Evolutionary conservation across 345 rosid genomes (phyloP).

Genomic region (Syzygium aqueum): DNA sequence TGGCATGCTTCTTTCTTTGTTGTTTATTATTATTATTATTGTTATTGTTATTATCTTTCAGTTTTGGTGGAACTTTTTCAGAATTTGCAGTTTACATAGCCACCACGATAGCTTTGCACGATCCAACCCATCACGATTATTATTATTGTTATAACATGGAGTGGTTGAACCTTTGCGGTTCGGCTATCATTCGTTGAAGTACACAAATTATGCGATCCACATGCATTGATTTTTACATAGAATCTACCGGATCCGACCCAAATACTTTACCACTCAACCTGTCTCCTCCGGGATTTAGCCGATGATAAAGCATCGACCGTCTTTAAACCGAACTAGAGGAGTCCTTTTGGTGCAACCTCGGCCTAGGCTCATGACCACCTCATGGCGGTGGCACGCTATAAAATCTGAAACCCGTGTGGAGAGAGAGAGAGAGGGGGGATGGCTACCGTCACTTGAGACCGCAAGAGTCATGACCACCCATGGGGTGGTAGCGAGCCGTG

Average conservation of each 20-base stretch:
- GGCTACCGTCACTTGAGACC: not conserved
- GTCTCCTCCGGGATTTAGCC: not conserved
- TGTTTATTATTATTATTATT: not conserved
- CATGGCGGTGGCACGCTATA: not conserved
- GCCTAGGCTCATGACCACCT: not conserved
- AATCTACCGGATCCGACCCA: not conserved
- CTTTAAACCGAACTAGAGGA: not conserved
- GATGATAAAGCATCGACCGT: not conserved
- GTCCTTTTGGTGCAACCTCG: not conserved
- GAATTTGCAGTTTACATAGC: not conserved
- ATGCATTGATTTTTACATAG: not conserved
- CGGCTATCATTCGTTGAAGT: not conserved
- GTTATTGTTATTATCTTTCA: not conserved
- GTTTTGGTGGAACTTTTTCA: not conserved
- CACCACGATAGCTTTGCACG: not conserved
- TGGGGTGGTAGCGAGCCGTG: not conserved
- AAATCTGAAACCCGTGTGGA: not conserved
- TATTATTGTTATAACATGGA: not conserved
- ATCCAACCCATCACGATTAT: not conserved
- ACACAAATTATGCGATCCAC: not conserved
- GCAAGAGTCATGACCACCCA: not conserved
- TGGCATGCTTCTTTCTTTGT: not conserved
- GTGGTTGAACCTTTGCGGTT: not conserved
- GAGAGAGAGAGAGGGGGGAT: too few relatives aligned
- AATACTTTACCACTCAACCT: not conserved